phyloP scores from a whole-genome alignment of 1,139 yeast species.

The Yarrowia galli region DNA sequence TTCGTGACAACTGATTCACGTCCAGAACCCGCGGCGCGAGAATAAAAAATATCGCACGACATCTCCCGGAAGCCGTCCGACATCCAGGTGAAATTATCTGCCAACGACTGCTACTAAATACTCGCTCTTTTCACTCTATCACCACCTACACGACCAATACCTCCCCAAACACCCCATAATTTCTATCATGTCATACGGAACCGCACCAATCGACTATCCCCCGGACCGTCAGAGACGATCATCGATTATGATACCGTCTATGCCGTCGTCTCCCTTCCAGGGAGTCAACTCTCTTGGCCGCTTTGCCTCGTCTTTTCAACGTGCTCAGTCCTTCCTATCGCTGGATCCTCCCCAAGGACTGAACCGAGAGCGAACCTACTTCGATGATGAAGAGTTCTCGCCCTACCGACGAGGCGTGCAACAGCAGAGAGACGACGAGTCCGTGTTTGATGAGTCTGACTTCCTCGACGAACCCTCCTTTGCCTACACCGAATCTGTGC shows the following conservation, averaged over 20 bases:
- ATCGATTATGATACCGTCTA: constrained; percentile 17
- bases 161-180: neutral
- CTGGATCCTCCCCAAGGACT: constrained; percentile 57
- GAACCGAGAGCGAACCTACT: constrained; percentile 59
- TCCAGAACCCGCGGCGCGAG: neutral
- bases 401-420: constrained; percentile 37
- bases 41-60: neutral
- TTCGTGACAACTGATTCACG: constrained; percentile 16
- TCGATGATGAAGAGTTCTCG: constrained; percentile 48
- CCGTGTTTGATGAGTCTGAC: constrained; percentile 43
- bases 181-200: constrained; percentile 26
- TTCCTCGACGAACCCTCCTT: constrained; percentile 40
- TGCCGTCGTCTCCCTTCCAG: constrained; percentile 25
- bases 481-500: constrained; percentile 34
- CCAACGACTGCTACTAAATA: neutral
- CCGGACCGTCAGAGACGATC: constrained; percentile 27
- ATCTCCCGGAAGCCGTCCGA: neutral
- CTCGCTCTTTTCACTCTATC: neutral
- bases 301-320: constrained; percentile 77
- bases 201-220: constrained; percentile 33
- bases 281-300: constrained; percentile 68
- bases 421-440: constrained; percentile 43
- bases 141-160: neutral
- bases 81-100: neutral
- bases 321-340: constrained; percentile 76